These are phyloP conservation scores for Sisymbrium altissimum DNA, from an alignment of 345 rosid genomes.

Conservation along the genomic window DNA sequence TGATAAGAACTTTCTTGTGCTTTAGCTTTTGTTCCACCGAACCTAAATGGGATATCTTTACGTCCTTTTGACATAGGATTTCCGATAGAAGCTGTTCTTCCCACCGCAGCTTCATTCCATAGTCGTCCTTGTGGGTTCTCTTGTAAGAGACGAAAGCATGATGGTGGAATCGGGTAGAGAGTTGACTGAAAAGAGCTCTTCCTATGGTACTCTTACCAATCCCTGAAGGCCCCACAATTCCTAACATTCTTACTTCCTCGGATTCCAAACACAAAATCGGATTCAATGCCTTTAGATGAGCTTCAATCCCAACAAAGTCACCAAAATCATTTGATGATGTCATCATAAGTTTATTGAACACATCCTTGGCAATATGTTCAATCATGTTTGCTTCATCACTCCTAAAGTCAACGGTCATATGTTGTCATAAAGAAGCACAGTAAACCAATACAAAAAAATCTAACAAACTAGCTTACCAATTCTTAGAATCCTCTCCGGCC, in stretches of 20 bases:
- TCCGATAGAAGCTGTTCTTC: conserved; percentile 27
- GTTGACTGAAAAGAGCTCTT: conserved; percentile 8
- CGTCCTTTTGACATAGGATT: conserved; percentile 20
- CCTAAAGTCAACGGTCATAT: neutral
- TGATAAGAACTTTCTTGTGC: conserved; percentile 12
- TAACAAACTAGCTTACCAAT: too few species aligned
- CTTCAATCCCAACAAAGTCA: conserved; percentile 25
- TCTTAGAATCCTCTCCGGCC: conserved; percentile 13
- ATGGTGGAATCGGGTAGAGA: neutral
- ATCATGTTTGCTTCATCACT: conserved; percentile 5
- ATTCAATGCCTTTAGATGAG: neutral
- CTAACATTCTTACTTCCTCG: conserved; percentile 10
- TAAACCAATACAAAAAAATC: neutral
- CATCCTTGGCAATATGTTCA: conserved; percentile 4
- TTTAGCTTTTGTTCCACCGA: neutral
- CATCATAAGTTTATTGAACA: conserved; percentile 11
- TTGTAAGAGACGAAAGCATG: neutral
- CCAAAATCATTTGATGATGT: neutral
- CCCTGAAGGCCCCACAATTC: conserved; percentile 42
- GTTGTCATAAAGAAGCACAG: too few species aligned
- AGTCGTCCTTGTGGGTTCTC: neutral
- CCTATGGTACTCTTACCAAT: conserved; percentile 48
- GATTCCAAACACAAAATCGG: neutral
- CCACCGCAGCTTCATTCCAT: conserved; percentile 21
- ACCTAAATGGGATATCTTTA: neutral